Evolutionary conservation across 495 filamentous ascomycete species (phyloP), one percentile per base, ranked within the genome.

Genomic region (Daldinia decipiens): DNA sequence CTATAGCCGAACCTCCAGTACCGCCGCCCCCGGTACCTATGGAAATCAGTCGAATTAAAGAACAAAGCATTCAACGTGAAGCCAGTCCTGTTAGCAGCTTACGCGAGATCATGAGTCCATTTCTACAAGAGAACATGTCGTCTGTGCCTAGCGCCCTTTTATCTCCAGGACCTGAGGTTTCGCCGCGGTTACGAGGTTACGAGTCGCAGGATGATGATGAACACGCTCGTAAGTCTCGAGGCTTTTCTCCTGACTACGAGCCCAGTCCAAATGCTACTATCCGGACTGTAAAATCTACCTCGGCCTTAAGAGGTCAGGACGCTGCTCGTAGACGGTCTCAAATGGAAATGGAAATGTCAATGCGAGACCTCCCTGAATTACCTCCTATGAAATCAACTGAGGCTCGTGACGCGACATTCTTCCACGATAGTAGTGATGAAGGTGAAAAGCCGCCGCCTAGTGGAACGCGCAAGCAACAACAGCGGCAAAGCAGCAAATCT

Each of bases 51-150:
- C 64, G 71, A 36, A 74, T 78, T 19, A 78, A 78, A 62, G 65
- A 75, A 34, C 70, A 74, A 38, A 58, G 65, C 26, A 56, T 65
- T 0, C 71, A 71, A 62, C 67, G 78, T 12, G 80, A 81, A 50
- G 65, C 77, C 2, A 97, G 94, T 73, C 93, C 95, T n/a, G 88
- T 91, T 6, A 95, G 92, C 75, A 98, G 94, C 76, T 82, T 98
- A 72, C 87, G 93, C 36, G 85, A 92, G 78, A 91, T 93, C 34
- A 98, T 98, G 95, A 91, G 93, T 76, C 93, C 93, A 45, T 98
- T 92, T 73, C 81, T 97, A 26, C 76, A 80, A 57, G 74, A 68
- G 5, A 76, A 73, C 6, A 57, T 54, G 12, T 38, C 72, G 47
- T 24, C 52, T 40, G n/a, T 47, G 7, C 63, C 67, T 3, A 21